Base-by-base conservation (phyloP, 2,329 filamentous ascomycete genomes). In the Trichoderma sp. region DNA sequence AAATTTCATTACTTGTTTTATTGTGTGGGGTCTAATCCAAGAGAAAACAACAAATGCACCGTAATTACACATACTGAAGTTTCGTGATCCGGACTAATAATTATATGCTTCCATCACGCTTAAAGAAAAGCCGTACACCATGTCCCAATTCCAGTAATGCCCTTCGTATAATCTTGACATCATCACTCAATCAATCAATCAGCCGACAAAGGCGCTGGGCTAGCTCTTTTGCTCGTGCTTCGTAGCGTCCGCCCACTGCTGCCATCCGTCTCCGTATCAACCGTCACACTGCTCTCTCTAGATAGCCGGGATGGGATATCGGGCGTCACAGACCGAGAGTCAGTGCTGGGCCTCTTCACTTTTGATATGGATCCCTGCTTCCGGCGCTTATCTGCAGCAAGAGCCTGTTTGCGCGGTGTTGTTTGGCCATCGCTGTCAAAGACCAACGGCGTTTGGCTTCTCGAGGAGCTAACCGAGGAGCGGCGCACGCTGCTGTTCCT, bases 261-360 rank as follows among this genome's bases (percentile, higher is more conserved):
- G 1, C 78, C 77, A 4, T 81, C 80, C 0, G 77, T 66, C 6
- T 77, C 77, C 5, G 75, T 74, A n/a, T 81, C 80, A 21, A 77
- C 75, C 12, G 79, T 78, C 24, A 75, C 77, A 65, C 83, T 88
- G 76, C 85, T 88, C 78, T 88, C 88, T 69, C 84, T 85, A 7
- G 88, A 86, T 76, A 91, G 80, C 3, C 89, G 89, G 3, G 89
- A 90, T 5, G 89, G 84, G 21, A 85, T 85, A 59, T 91, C 89
- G 1, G 89, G 89, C 3, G 89, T 90, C 3, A 88, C 85, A 5
- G 88, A 90, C 68, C 89, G 83, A 4, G 87, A 87, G 64, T 90
- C 88, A 4, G 83, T 83, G 0, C 84, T 84, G 0, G 86, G 82
- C 41, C 88, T 84, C 79, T 85, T 88, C 21, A 85, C 78, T 76